Evolutionary conservation across 352 stramenopile genomes (phyloP).

Genomic region (Globisporangium cylindrosporum): DNA sequence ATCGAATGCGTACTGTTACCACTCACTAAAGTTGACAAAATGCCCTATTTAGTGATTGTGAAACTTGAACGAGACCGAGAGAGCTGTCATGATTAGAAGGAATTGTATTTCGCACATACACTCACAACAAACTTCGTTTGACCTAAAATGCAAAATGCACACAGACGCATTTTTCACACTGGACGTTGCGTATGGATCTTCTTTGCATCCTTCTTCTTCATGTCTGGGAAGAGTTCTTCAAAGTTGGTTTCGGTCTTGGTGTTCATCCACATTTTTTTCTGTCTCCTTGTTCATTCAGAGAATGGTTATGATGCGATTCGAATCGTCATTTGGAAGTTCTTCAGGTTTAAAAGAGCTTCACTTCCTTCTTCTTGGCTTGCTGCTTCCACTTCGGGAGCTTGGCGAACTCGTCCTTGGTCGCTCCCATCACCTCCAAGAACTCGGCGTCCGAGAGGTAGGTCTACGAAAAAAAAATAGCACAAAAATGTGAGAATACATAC

Average conservation of each 20-base stretch:
- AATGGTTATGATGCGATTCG: neutral
- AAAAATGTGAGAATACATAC: slow-evolving; percentile 8
- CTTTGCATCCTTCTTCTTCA: neutral
- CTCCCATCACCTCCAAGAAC: slow-evolving; percentile 68
- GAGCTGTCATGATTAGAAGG: neutral
- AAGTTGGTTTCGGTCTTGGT: neutral
- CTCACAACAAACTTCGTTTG: neutral
- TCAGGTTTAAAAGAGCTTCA: slow-evolving; percentile 72
- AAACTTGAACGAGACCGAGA: neutral
- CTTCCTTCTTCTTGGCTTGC: slow-evolving; percentile 86
- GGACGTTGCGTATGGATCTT: neutral
- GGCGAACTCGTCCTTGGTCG: slow-evolving; percentile 57
- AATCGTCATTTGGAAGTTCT: neutral
- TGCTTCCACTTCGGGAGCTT: slow-evolving; percentile 85
- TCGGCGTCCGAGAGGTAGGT: slow-evolving; percentile 78
- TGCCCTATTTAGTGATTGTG: neutral
- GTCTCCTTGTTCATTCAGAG: neutral
- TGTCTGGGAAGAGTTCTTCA: neutral
- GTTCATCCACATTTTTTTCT: neutral
- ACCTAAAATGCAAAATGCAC: neutral
- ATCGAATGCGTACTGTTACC: neutral
- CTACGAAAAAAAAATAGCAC: slow-evolving; percentile 21
- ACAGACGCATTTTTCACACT: neutral
- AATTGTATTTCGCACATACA: neutral
- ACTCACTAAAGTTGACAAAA: neutral